phyloP scores from a whole-genome alignment of 2,329 filamentous ascomycete species.

The Magnaporthiopsis poae region DNA sequence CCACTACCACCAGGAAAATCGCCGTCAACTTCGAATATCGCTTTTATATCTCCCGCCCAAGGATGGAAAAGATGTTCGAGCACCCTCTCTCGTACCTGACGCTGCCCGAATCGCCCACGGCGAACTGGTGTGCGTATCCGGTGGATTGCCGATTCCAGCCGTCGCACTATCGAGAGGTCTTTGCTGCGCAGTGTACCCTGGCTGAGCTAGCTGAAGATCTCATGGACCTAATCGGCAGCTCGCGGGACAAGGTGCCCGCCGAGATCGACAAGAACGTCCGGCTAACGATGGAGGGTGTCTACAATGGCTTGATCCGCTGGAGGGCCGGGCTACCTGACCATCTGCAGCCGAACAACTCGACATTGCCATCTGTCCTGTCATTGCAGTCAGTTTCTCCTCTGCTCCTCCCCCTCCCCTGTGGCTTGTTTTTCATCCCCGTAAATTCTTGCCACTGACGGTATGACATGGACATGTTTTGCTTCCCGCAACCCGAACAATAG shows the following conservation, averaged over 20 bases:
- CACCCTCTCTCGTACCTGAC: constrained; percentile 1
- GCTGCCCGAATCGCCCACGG: not conserved
- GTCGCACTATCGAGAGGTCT: constrained; percentile 4
- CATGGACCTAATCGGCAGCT: not conserved
- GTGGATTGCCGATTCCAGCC: not conserved
- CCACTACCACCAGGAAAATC: constrained; percentile 1
- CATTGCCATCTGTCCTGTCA: not conserved
- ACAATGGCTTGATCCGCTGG: constrained; percentile 5
- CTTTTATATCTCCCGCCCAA: not conserved
- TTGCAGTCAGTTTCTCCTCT: constrained; percentile 5
- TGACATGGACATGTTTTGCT: not conserved
- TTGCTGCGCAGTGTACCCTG: not conserved
- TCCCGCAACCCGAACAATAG: not conserved
- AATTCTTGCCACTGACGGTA: not conserved
- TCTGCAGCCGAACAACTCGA: constrained; percentile 2
- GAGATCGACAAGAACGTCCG: not conserved
- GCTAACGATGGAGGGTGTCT: not conserved
- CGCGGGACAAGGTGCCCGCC: not conserved
- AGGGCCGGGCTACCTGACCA: constrained; percentile 6
- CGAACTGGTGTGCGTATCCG: constrained; percentile 8
- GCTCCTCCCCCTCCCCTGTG: too few species aligned
- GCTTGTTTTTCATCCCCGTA: too few species aligned
- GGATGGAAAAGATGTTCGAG: constrained; percentile 4
- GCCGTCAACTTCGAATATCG: not conserved
- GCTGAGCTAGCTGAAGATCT: constrained; percentile 3